Evolutionary conservation across 106 monocot genomes (phyloP).

Genomic region (Dendrobium nobile): DNA sequence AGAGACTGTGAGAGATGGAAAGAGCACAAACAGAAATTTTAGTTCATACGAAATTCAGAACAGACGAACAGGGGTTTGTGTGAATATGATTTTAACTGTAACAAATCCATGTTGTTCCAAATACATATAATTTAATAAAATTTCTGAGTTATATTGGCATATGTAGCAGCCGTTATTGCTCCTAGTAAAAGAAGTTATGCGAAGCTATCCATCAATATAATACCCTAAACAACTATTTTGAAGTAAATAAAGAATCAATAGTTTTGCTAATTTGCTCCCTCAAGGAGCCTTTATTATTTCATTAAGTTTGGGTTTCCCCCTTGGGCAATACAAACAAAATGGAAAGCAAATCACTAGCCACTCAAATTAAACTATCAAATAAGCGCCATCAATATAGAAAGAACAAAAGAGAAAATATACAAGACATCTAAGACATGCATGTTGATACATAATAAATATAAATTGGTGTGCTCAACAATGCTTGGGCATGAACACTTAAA

Average conservation of each 20-base stretch:
- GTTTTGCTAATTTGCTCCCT: not conserved
- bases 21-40: no score
- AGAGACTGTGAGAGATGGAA: no score
- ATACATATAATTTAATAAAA: not conserved
- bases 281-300: not conserved
- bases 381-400: not conserved
- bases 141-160: not conserved
- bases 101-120: not conserved
- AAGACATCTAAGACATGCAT: not conserved
- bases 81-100: no score
- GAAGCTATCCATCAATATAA: not conserved
- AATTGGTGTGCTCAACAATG: not conserved
- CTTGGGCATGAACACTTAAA: not conserved
- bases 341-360: not conserved
- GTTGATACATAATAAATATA: not conserved
- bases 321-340: not conserved
- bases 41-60: no score
- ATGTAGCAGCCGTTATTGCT: not conserved
- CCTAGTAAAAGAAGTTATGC: not conserved
- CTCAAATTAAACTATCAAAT: not conserved
- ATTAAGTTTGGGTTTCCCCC: not conserved
- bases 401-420: not conserved
- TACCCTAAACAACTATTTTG: not conserved
- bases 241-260: slow-evolving; percentile 1
- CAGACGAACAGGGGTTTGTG: no score